Evolutionary conservation across 345 rosid species (phyloP).

Genomic region (Raphanus raphanistrum): DNA sequence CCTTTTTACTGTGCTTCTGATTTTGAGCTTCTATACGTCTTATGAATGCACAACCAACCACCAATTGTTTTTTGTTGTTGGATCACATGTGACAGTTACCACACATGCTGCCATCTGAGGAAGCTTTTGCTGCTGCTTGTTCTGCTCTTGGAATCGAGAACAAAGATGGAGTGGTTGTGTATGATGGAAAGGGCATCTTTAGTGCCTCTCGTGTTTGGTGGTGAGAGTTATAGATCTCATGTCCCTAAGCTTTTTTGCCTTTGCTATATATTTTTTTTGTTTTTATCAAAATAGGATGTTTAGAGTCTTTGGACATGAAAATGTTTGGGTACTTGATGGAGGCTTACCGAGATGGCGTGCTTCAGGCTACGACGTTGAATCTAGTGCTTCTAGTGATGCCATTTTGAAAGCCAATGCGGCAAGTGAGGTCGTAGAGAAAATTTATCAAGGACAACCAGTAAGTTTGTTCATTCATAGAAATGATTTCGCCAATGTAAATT

Average conservation of each 20-base stretch:
- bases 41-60: conserved; percentile 5
- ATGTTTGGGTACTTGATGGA: conserved; percentile 95
- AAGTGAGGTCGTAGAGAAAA: conserved; percentile 90
- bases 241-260: neutral
- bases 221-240: conserved; percentile 55
- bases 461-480: conserved; percentile 31
- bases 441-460: conserved; percentile 81
- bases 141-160: conserved; percentile 94
- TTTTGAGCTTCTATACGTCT: neutral
- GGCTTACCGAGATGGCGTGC: conserved; percentile 98
- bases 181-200: conserved; percentile 95
- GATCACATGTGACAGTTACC: conserved; percentile 63
- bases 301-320: conserved; percentile 88
- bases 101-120: conserved; percentile 97
- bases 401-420: conserved; percentile 97
- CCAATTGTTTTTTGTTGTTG: neutral
- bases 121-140: conserved; percentile 95
- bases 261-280: neutral
- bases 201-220: conserved; percentile 99
- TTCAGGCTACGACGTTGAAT: conserved; percentile 94
- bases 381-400: conserved; percentile 93
- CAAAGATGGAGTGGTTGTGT: conserved; percentile 87
- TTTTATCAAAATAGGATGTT: conserved; percentile 70
- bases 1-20: neutral
- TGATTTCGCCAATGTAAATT: conserved; percentile 18